Conservation (phyloP, 2,329 filamentous ascomycete genomes). For the Fusarium staphyleae region DNA sequence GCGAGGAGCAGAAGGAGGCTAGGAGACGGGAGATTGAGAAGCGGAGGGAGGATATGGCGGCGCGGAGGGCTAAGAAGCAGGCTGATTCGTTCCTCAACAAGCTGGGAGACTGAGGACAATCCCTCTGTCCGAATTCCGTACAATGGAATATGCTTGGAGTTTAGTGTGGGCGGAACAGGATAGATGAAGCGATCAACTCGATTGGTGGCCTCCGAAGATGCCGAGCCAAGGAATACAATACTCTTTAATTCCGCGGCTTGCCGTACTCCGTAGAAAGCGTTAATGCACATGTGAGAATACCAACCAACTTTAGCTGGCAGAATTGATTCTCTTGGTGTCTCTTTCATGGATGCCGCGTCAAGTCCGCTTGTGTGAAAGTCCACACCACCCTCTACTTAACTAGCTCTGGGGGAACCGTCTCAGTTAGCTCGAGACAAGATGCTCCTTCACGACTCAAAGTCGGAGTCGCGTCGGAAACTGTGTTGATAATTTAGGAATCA, state of each 20-base stretch:
- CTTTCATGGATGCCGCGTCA: not conserved
- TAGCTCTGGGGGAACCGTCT: slow-evolving; percentile 10
- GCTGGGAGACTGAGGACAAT: slow-evolving; percentile 44
- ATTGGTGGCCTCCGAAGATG: slow-evolving; percentile 21
- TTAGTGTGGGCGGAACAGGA: not conserved
- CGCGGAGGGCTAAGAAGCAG: slow-evolving; percentile 67
- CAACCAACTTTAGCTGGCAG: too few relatives aligned
- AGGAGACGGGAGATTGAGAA: slow-evolving; percentile 70
- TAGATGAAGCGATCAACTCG: slow-evolving; percentile 13
- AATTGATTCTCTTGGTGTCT: slow-evolving; percentile 1
- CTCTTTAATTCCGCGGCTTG: too few relatives aligned
- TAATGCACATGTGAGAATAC: too few relatives aligned
- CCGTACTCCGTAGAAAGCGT: too few relatives aligned
- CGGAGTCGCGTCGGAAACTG: slow-evolving; percentile 5
- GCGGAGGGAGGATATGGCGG: slow-evolving; percentile 67
- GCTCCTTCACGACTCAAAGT: not conserved
- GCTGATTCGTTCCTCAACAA: slow-evolving; percentile 76
- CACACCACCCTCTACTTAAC: slow-evolving; percentile 22
- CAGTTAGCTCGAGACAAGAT: slow-evolving; percentile 9
- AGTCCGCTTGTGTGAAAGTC: not conserved
- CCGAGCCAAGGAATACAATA: slow-evolving; percentile 21
- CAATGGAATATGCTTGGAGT: slow-evolving; percentile 14
- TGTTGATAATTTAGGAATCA: slow-evolving; percentile 3
- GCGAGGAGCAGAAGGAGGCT: slow-evolving; percentile 63
- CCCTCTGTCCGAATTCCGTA: slow-evolving; percentile 13